These are phyloP conservation scores for Fraxinus sp. DNA, from an alignment of 305 asterid species.

Conservation along the genomic window DNA sequence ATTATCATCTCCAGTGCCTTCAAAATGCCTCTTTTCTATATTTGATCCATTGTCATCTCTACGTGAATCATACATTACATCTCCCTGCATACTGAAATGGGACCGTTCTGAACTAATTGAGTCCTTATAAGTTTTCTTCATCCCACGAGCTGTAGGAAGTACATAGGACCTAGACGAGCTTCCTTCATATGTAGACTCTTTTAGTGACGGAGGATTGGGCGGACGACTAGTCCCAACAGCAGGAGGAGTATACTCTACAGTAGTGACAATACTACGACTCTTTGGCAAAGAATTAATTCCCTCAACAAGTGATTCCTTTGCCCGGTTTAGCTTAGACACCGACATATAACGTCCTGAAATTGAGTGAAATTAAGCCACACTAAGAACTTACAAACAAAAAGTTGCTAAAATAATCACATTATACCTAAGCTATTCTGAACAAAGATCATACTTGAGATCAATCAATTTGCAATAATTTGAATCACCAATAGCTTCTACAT, in stretches of 20 bases:
- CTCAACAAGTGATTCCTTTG: slow-evolving; percentile 65
- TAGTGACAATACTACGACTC: slow-evolving; percentile 39
- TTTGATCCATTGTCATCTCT: slow-evolving; percentile 26
- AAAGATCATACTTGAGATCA: background rate
- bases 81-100: slow-evolving; percentile 26
- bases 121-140: slow-evolving; percentile 29
- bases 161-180: slow-evolving; percentile 39
- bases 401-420: background rate
- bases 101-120: slow-evolving; percentile 44
- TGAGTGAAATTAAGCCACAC: slow-evolving; percentile 24
- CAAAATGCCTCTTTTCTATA: slow-evolving; percentile 39
- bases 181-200: slow-evolving; percentile 43
- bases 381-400: background rate
- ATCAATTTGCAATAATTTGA: background rate
- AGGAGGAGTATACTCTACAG: slow-evolving; percentile 39
- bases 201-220: slow-evolving; percentile 47
- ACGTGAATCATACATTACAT: slow-evolving; percentile 16
- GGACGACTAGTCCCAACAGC: slow-evolving; percentile 47
- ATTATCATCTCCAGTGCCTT: slow-evolving; percentile 23
- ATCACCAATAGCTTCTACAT: background rate
- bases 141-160: slow-evolving; percentile 33
- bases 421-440: background rate
- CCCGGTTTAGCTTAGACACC: slow-evolving; percentile 31
- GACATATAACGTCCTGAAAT: slow-evolving; percentile 12
- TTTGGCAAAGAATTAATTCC: slow-evolving; percentile 57